These are phyloP conservation scores for Botrytis fragariae DNA, from an alignment of 2,329 filamentous ascomycete species.

Conservation along the genomic window DNA sequence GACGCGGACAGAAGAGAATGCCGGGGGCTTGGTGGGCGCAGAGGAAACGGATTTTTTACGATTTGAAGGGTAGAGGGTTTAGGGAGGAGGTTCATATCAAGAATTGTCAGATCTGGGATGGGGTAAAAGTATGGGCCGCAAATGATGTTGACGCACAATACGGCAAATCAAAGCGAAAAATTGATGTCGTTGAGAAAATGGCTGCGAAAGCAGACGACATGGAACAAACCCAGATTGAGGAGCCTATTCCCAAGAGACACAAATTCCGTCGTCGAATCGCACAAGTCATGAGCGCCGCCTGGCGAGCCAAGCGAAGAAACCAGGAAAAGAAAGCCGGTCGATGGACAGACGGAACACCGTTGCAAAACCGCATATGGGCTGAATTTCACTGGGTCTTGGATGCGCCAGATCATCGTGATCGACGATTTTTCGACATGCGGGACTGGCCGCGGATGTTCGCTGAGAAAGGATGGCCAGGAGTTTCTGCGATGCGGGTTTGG, in stretches of 20 bases:
- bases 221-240: background rate
- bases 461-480: background rate
- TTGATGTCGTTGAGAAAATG: background rate
- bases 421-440: background rate
- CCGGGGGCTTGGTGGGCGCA: constrained; percentile 27
- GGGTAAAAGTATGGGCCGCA: constrained; percentile 7
- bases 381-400: constrained; percentile 32
- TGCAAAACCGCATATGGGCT: constrained; percentile 29
- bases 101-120: constrained; percentile 13
- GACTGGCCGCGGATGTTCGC: constrained; percentile 9
- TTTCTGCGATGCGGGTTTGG: background rate
- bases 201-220: background rate
- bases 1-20: constrained; percentile 12
- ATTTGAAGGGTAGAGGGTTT: constrained; percentile 22
- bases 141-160: background rate
- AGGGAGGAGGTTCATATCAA: constrained; percentile 19
- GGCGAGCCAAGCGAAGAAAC: constrained; percentile 23
- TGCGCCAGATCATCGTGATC: constrained; percentile 19
- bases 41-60: constrained; percentile 22
- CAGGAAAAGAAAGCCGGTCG: constrained; percentile 33
- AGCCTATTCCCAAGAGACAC: constrained; percentile 9
- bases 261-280: constrained; percentile 24
- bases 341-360: constrained; percentile 29
- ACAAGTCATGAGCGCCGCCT: constrained; percentile 26
- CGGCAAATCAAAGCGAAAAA: constrained; percentile 10